These are phyloP conservation scores for Linum usitatissimum DNA, from an alignment of 345 rosid genomes.

Conservation along the genomic window DNA sequence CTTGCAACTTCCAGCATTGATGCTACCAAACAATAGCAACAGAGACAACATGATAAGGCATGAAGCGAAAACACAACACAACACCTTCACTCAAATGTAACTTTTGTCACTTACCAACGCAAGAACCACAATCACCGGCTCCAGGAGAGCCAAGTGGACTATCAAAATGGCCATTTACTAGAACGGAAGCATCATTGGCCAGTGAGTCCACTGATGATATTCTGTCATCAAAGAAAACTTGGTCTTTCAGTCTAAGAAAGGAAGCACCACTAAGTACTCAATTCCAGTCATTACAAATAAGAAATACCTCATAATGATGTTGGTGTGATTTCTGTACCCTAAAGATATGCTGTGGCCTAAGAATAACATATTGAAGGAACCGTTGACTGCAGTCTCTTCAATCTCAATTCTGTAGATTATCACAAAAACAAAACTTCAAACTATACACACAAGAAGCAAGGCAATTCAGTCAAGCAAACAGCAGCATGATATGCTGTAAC, in stretches of 20 bases:
- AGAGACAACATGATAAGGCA: conserved; percentile 12
- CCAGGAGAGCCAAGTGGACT: conserved; percentile 89
- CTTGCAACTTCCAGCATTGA: conserved; percentile 86
- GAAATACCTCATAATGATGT: conserved; percentile 68
- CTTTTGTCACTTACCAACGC: conserved; percentile 59
- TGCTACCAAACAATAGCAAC: conserved; percentile 40
- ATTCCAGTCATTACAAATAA: background rate
- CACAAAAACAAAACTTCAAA: background rate
- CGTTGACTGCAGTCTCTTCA: conserved; percentile 69
- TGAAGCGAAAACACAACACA: conserved; percentile 3
- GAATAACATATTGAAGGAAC: conserved; percentile 88
- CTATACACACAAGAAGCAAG: background rate
- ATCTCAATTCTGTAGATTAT: conserved; percentile 53
- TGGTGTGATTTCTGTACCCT: conserved; percentile 84
- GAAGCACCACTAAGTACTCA: background rate
- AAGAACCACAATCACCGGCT: conserved; percentile 95
- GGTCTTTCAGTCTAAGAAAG: background rate
- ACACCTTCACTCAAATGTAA: conserved; percentile 5
- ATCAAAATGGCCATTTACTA: conserved; percentile 93
- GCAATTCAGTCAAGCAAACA: background rate
- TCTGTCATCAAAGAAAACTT: conserved; percentile 35
- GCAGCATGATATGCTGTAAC: background rate
- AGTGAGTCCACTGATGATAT: conserved; percentile 54
- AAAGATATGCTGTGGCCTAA: conserved; percentile 74
- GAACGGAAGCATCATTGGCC: conserved; percentile 64